Evolutionary conservation across 768 basidiomycete genomes (phyloP).

Genomic region (Cyclocybe cylindracea): DNA sequence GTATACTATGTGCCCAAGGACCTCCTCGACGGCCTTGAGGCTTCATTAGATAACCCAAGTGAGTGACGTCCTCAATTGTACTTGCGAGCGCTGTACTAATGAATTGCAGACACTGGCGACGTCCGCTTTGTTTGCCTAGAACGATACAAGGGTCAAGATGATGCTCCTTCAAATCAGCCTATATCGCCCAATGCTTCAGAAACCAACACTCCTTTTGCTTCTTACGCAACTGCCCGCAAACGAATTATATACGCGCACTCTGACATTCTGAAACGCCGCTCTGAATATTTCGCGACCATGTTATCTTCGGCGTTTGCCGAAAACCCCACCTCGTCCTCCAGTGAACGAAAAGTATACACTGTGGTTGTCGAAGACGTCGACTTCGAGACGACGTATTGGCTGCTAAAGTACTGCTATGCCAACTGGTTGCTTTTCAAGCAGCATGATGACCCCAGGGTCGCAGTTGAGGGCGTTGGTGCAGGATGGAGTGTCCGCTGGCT

Average conservation of each 20-base stretch:
- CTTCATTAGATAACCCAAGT: constrained; percentile 74
- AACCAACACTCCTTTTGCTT: constrained; percentile 42
- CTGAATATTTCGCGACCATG: constrained; percentile 80
- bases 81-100: not conserved
- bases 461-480: constrained; percentile 67
- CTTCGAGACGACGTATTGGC: constrained; percentile 78
- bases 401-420: constrained; percentile 74
- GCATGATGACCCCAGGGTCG: constrained; percentile 64
- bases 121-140: constrained; percentile 78
- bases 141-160: constrained; percentile 24
- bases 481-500: constrained; percentile 68
- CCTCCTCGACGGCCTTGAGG: constrained; percentile 68
- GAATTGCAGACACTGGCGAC: constrained; percentile 64
- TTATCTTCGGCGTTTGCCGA: constrained; percentile 73
- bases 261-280: constrained; percentile 71
- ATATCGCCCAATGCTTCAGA: constrained; percentile 40
- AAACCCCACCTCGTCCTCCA: constrained; percentile 36
- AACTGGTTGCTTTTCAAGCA: constrained; percentile 75
- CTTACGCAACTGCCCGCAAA: constrained; percentile 61
- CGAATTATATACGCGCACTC: constrained; percentile 78
- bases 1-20: constrained; percentile 66
- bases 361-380: constrained; percentile 79
- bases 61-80: constrained; percentile 22
- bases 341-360: constrained; percentile 60
- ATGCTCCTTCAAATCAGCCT: constrained; percentile 13